Evolutionary conservation across 129 eudicot genomes (phyloP).

Genomic region (Rutidosis leptorrhynchoides): DNA sequence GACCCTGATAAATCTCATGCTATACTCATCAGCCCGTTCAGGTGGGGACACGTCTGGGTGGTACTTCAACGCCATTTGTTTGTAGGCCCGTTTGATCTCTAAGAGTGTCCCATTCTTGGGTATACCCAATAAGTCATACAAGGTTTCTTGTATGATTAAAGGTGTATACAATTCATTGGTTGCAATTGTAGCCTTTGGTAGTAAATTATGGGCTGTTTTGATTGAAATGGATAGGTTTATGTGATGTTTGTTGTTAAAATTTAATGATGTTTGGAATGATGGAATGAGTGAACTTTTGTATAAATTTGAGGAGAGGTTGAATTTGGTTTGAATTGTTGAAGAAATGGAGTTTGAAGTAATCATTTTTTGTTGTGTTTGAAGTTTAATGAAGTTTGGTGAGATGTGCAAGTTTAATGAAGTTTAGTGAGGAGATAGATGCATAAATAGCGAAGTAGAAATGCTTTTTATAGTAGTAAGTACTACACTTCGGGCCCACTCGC

Average conservation of each 20-base stretch:
- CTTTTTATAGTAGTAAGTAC: no score
- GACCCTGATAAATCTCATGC: conserved; percentile 12
- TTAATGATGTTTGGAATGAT: neutral
- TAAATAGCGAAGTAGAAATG: no score
- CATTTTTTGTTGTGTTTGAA: neutral
- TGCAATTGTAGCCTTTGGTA: neutral
- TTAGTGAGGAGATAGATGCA: no score
- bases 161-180: neutral
- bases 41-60: conserved; percentile 26
- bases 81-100: conserved; percentile 14
- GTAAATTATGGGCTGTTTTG: neutral
- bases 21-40: conserved; percentile 14
- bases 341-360: neutral
- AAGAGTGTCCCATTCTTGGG: neutral
- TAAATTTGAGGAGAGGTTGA: neutral
- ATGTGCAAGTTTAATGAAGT: no score
- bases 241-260: neutral
- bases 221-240: neutral
- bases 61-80: conserved; percentile 18
- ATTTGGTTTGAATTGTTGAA: conserved; percentile 9
- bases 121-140: conserved; percentile 9
- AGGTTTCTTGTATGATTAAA: neutral
- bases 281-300: neutral
- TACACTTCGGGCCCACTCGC: no score
- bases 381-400: no score